Evolutionary conservation across 176 grass and related monocot species (phyloP).

Genomic region (Rhipidocladum racemiflorum): DNA sequence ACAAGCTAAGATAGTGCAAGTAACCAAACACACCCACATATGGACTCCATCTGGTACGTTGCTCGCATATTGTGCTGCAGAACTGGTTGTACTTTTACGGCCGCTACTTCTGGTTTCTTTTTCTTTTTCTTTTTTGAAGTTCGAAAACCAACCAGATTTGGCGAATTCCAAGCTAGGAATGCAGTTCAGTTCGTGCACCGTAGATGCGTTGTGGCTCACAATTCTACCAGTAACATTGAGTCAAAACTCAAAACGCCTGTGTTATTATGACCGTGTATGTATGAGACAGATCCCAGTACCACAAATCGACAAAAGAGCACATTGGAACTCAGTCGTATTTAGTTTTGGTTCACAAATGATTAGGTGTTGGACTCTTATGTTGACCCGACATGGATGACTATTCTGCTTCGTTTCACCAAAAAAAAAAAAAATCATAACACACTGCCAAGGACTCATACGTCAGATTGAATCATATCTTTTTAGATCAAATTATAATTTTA

Average conservation of each 20-base stretch:
- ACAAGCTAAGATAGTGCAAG: too few relatives aligned
- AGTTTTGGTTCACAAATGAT: slow-evolving; percentile 20
- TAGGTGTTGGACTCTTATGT: slow-evolving; percentile 9
- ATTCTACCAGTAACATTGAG: neutral
- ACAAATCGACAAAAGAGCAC: neutral
- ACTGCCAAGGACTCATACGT: too few relatives aligned
- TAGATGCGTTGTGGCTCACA: neutral
- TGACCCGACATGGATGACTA: slow-evolving; percentile 1
- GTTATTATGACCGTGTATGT: neutral
- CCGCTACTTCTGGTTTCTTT: neutral
- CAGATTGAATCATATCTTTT: too few relatives aligned
- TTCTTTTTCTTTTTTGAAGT: neutral
- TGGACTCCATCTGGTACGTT: neutral
- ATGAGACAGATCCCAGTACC: neutral
- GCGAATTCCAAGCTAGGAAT: neutral
- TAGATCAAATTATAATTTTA: too few relatives aligned
- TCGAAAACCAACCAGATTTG: neutral
- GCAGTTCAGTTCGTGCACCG: neutral
- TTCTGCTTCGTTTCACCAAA: neutral
- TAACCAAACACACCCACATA: too few relatives aligned
- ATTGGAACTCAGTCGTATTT: neutral
- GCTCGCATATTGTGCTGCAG: neutral
- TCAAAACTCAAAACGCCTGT: neutral
- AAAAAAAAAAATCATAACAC: neutral
- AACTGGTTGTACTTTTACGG: too few relatives aligned